phyloP scores from a whole-genome alignment of 2,329 filamentous ascomycete genomes.

The Capronia coronata region DNA sequence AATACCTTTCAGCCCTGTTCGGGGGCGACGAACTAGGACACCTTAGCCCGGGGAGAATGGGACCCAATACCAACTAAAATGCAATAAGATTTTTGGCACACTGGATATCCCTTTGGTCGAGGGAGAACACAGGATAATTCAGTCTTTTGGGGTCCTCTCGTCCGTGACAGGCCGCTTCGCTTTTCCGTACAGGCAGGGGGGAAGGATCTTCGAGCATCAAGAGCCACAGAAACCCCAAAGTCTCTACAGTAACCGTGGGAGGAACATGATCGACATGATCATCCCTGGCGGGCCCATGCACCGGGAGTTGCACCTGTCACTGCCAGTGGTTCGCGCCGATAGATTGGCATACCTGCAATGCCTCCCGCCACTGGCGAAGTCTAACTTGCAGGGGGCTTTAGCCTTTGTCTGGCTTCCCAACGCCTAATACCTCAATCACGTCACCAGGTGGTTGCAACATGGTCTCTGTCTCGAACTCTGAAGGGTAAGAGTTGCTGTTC shows the following conservation, averaged over 20 bases:
- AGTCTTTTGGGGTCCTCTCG: too few relatives aligned
- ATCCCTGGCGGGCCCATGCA: slow-evolving; percentile 10
- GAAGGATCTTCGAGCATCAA: background rate
- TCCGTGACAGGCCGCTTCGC: too few relatives aligned
- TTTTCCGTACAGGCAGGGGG: background rate
- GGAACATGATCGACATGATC: slow-evolving; percentile 20
- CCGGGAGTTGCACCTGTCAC: slow-evolving; percentile 2
- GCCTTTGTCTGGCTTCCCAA: background rate
- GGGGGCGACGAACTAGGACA: background rate
- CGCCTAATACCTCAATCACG: slow-evolving; percentile 11
- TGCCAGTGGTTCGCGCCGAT: slow-evolving; percentile 1
- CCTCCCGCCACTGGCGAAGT: slow-evolving; percentile 12
- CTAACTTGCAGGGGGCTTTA: too few relatives aligned
- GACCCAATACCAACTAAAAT: too few relatives aligned
- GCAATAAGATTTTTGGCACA: too few relatives aligned
- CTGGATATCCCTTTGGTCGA: too few relatives aligned
- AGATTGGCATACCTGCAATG: slow-evolving; percentile 7
- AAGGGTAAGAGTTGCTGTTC: too few relatives aligned
- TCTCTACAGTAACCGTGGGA: too few relatives aligned
- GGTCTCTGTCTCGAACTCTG: too few relatives aligned
- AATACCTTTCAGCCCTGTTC: background rate
- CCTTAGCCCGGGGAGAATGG: too few relatives aligned
- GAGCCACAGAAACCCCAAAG: background rate
- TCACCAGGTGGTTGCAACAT: too few relatives aligned
- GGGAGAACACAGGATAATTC: too few relatives aligned